Percentiles rank a stretch among this genome's conserved stretches.
Conservation (phyloP, 768 basidiomycete genomes). For the Boletus sp. region DNA sequence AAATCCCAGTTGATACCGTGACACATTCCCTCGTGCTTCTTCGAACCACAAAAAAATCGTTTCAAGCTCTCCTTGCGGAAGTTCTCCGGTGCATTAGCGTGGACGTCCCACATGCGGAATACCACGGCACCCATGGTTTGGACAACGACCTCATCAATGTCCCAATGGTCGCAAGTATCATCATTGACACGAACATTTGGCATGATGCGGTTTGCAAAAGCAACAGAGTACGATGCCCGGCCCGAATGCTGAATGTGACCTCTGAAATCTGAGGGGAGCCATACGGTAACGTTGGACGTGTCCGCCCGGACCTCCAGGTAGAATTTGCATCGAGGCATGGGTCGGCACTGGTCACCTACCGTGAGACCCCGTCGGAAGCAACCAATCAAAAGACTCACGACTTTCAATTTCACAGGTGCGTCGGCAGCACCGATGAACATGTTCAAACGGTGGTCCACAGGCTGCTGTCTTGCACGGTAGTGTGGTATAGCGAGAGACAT, state of each 20-base stretch:
- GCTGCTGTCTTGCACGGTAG: slow-evolving; percentile 74
- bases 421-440: slow-evolving; percentile 59
- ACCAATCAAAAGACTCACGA: slow-evolving; percentile 49
- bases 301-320: slow-evolving; percentile 63
- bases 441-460: slow-evolving; percentile 66
- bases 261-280: slow-evolving; percentile 77
- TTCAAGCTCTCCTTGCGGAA: slow-evolving; percentile 59
- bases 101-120: slow-evolving; percentile 81
- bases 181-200: slow-evolving; percentile 50
- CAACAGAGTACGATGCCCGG: slow-evolving; percentile 60
- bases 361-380: not conserved
- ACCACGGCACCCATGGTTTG: slow-evolving; percentile 58
- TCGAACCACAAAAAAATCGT: slow-evolving; percentile 58
- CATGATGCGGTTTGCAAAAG: slow-evolving; percentile 70
- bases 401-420: slow-evolving; percentile 63
- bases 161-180: slow-evolving; percentile 32
- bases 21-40: slow-evolving; percentile 48
- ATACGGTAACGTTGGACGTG: slow-evolving; percentile 71
- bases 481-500: slow-evolving; percentile 71
- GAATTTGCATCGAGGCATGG: slow-evolving; percentile 51
- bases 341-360: slow-evolving; percentile 49
- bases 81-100: slow-evolving; percentile 62
- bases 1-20: slow-evolving; percentile 72
- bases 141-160: slow-evolving; percentile 64
- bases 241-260: slow-evolving; percentile 61